Base-by-base conservation (phyloP, 768 basidiomycete species). In the Naematelia aurantialba region DNA sequence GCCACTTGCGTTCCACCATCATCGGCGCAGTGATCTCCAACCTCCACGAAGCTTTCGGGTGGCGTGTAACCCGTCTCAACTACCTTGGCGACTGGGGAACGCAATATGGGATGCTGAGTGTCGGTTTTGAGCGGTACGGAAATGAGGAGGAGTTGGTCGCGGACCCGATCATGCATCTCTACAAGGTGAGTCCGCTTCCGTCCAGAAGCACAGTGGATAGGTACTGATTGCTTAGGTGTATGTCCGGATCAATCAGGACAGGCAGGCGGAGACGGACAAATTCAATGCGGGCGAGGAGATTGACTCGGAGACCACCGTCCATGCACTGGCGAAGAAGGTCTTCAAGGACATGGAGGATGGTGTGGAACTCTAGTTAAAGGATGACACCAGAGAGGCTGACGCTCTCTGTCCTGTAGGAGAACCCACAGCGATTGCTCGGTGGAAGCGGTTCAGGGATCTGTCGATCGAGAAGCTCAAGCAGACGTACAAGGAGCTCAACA, bases 31-130 rank as follows among this genome's bases (percentile, higher is more conserved):
- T 96, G 80, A 78, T 97, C 59, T 81, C 84, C 10, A 97, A 97
- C 78, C 68, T 97, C 44, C 94, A 98, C 81, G 87, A 86, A 72
- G 83, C 89, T 5, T 90, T 87, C 69, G 93, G 94, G 14, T 98
- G 91, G 92, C 84, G 91, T 5, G 91, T 93, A n/a, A 77, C 84
- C 34, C 83, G 88, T 1, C 80, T 97, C 78, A 99, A 99, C 76
- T 99, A 99, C 75, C 83, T 97, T 14, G 94, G 94, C 1, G 94
- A 97, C 73, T 98, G 93, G 94, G 94, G 94, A 22, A 97, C 92
- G 44, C 94, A 97, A 83, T 92, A 91, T 39, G 74, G 81, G 70
- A 77, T 96, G 76, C 88, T 97, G 55, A 89, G 91, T 0, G 83
- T 87, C 50, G 94, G 94, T 0, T 97, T 89, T 69, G 87, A 93